These are phyloP conservation scores for Wickerhamiella musiphila DNA, from an alignment of 805 yeast genomes.

Conservation along the genomic window DNA sequence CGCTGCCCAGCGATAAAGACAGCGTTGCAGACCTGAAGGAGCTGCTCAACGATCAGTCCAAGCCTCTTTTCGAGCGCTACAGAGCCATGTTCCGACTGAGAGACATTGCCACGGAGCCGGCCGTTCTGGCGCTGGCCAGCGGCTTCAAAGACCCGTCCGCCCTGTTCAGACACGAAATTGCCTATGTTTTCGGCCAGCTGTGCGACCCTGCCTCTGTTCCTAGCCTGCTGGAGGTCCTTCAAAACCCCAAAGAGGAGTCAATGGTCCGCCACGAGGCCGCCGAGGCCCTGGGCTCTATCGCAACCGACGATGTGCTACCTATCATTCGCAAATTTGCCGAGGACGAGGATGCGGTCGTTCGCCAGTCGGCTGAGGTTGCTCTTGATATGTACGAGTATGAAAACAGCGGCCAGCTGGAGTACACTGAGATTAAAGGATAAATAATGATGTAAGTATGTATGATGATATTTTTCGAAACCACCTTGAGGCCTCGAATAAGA, in stretches of 20 bases:
- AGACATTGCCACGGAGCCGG: constrained; percentile 86
- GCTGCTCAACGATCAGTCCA: constrained; percentile 56
- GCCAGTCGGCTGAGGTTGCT: constrained; percentile 94
- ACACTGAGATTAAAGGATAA: constrained; percentile 28
- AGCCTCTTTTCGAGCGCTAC: constrained; percentile 81
- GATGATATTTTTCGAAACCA: background rate
- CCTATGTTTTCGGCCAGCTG: constrained; percentile 94
- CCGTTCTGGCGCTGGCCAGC: constrained; percentile 75
- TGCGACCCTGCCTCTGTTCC: constrained; percentile 90
- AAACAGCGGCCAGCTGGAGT: constrained; percentile 66
- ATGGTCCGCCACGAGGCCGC: constrained; percentile 99
- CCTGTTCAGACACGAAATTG: constrained; percentile 91
- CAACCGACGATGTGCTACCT: constrained; percentile 88
- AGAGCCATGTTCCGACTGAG: constrained; percentile 97
- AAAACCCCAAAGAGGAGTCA: constrained; percentile 68
- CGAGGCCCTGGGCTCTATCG: constrained; percentile 93
- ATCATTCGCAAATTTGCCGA: constrained; percentile 60
- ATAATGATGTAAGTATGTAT: background rate
- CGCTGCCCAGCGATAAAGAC: constrained; percentile 48
- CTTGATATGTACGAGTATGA: constrained; percentile 96
- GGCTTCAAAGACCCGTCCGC: constrained; percentile 88
- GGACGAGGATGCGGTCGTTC: constrained; percentile 77
- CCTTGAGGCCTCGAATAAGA: background rate
- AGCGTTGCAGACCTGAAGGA: constrained; percentile 47
- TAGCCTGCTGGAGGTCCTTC: constrained; percentile 62